These are phyloP conservation scores for Trichosporon sp. DNA, from an alignment of 1,284 basidiomycete species.

Conservation along the genomic window DNA sequence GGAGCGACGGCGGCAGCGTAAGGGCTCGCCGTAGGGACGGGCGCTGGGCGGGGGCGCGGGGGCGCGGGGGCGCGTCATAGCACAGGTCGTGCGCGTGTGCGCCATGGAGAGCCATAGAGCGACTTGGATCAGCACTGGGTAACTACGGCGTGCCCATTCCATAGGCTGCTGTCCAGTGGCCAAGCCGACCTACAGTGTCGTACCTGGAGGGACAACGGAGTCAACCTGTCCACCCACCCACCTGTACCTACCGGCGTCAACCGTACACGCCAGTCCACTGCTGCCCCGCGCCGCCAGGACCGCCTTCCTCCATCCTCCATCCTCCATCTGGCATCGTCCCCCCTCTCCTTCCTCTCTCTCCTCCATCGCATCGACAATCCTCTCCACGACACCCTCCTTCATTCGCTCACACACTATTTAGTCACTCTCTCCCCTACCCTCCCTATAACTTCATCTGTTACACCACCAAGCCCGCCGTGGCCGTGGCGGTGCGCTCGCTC, in stretches of 20 bases:
- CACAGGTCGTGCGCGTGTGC: neutral
- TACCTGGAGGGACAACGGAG: slow-evolving; percentile 1
- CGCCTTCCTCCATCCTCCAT: slow-evolving; percentile 2
- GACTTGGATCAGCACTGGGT: neutral
- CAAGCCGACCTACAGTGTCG: neutral
- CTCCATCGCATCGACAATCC: neutral
- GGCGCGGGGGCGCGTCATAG: neutral
- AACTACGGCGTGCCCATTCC: neutral
- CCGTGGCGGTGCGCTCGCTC: neutral
- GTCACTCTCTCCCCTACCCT: slow-evolving; percentile 19
- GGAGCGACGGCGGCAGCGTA: neutral
- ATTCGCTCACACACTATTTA: neutral
- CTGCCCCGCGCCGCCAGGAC: neutral
- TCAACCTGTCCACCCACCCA: neutral
- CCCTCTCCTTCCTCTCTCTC: neutral
- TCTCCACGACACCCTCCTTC: slow-evolving; percentile 16
- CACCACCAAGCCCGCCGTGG: slow-evolving; percentile 8
- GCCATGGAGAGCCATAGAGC: too few relatives aligned
- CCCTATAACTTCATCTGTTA: neutral
- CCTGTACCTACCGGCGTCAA: neutral
- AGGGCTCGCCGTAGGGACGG: neutral
- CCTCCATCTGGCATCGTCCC: neutral
- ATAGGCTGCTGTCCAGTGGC: neutral
- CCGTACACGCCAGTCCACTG: neutral
- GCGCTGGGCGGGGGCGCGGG: neutral